phyloP scores from a whole-genome alignment of 306 rosid species.

The Alnus glutinosa region DNA sequence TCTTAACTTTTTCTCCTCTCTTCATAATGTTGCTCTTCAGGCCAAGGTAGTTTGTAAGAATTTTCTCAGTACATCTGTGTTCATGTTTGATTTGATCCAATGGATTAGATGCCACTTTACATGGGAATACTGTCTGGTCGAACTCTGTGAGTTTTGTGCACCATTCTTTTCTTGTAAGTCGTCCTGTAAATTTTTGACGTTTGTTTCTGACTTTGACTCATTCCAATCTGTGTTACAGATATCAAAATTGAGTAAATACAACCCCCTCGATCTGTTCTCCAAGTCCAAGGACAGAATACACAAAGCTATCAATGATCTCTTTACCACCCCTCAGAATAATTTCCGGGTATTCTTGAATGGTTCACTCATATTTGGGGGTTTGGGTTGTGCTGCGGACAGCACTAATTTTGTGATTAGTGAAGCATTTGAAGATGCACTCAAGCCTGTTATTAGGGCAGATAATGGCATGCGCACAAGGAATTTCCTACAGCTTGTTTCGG shows the following conservation, averaged over 20 bases:
- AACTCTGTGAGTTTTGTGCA: neutral
- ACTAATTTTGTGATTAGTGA: constrained; percentile 51
- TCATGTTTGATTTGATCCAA: neutral
- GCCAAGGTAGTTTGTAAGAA: constrained; percentile 11
- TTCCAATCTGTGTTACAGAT: constrained; percentile 51
- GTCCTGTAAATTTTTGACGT: neutral
- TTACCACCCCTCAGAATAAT: constrained; percentile 88
- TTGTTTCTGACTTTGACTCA: constrained; percentile 25
- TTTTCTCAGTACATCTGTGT: neutral
- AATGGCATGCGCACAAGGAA: constrained; percentile 54
- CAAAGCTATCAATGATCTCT: constrained; percentile 78
- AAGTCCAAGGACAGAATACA: constrained; percentile 74
- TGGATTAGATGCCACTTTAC: neutral
- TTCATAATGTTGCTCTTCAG: neutral
- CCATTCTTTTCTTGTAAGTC: neutral
- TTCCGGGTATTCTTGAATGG: constrained; percentile 89
- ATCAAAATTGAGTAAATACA: constrained; percentile 67
- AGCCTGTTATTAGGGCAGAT: constrained; percentile 58
- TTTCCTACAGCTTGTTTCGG: constrained; percentile 72
- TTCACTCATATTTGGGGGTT: constrained; percentile 75
- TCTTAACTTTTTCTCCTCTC: no score
- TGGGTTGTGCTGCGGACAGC: constrained; percentile 70
- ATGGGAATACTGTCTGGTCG: neutral
- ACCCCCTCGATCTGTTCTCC: constrained; percentile 89
- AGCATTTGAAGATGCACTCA: constrained; percentile 83